Base-by-base conservation (phyloP, 2,329 filamentous ascomycete genomes). In the Aspergillus sp. region DNA sequence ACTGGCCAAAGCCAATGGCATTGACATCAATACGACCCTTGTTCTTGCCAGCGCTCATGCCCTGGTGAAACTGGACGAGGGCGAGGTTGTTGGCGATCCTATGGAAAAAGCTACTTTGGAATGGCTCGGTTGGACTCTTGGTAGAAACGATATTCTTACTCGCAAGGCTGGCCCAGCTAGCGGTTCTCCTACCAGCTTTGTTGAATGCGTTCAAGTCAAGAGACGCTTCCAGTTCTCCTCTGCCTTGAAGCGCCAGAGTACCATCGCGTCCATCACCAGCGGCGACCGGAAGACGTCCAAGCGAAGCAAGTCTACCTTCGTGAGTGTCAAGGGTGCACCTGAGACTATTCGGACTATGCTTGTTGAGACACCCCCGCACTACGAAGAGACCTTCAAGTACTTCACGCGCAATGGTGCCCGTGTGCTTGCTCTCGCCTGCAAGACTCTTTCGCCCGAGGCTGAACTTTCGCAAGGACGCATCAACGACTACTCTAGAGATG, bases 141-240 rank as follows among this genome's bases (percentile, higher is more conserved):
- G 90, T 43, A 85, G 83, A 61, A 93, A 95, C 56, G 91, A 98
- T 61, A 84, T 80, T 27, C 79, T 98, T 13, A 82, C 82, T 23
- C 86, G 83, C 67, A 90, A 87, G 65, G 55, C 56, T 42, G 53
- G 54, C 25, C 48, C 58, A 4, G 68, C 75, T 9, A 19, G 15
- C 10, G 64, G 70, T 2, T 65, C 72, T 12, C 66, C 73, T 19
- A 66, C 74, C 25, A 72, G 62, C 23, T 52, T 59, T 10, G 61
- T 79, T 37, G 89, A 94, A 49, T 83, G 83, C 44, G 93, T 97
- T 46, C 91, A 97, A 60, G 86, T 98, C 67, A 95, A 93, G 74
- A 86, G 93, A 55, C 86, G 93, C 53, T 98, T 98, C 80, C 93
- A 97, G 62, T 98, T 98, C 70, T 98, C 93, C 6, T 98, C 93